These are phyloP conservation scores for Neotropicomus parvogracilis DNA, from an alignment of 1,284 basidiomycete species.

Conservation along the genomic window DNA sequence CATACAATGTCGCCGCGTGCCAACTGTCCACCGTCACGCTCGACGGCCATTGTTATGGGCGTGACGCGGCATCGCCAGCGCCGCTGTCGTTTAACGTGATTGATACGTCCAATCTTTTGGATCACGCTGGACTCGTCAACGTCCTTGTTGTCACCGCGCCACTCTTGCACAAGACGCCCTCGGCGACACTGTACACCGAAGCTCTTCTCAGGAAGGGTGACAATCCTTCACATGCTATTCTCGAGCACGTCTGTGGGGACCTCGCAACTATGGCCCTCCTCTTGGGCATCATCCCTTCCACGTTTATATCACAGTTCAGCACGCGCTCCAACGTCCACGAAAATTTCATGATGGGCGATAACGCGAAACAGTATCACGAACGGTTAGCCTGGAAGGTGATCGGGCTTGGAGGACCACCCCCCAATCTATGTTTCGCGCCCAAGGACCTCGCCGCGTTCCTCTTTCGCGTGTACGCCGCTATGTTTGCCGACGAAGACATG, in stretches of 20 bases:
- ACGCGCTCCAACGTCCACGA: conserved; percentile 44
- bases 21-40: conserved; percentile 34
- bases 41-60: conserved; percentile 35
- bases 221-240: conserved; percentile 34
- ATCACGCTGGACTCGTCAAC: conserved; percentile 49
- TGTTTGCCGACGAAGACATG: conserved; percentile 38
- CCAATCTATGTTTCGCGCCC: conserved; percentile 27
- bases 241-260: conserved; percentile 37
- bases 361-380: conserved; percentile 39
- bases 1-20: conserved; percentile 32
- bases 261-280: conserved; percentile 39
- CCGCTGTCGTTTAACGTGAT: conserved; percentile 48
- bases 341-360: conserved; percentile 12
- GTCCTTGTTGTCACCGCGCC: conserved; percentile 39
- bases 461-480: conserved; percentile 42
- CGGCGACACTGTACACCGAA: conserved; percentile 43
- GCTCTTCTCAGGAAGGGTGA: conserved; percentile 32
- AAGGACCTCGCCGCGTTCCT: conserved; percentile 39
- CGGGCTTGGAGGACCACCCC: conserved; percentile 14
- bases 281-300: conserved; percentile 40
- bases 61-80: conserved; percentile 19
- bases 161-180: conserved; percentile 33
- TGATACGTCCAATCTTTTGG: conserved; percentile 51
- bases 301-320: conserved; percentile 40
- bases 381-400: conserved; percentile 41